phyloP scores from a whole-genome alignment of 2,329 filamentous ascomycete genomes.

The Berkeleyomyces basicola region DNA sequence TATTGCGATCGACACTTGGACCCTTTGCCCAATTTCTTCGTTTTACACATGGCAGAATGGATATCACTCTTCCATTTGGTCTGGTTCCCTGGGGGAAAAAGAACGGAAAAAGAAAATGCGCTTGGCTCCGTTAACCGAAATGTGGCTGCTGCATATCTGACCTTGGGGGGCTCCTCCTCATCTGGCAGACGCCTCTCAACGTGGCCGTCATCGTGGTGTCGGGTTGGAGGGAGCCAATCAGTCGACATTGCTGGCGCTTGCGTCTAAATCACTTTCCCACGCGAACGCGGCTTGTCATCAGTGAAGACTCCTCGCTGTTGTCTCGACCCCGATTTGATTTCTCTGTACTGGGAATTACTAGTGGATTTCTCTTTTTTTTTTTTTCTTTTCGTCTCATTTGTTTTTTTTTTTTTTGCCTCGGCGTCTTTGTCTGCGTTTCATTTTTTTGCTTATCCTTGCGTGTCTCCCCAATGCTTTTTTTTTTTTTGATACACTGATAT shows the following conservation, averaged over 20 bases:
- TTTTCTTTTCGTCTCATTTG: not conserved
- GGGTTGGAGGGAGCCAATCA: not conserved
- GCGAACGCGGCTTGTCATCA: too few species aligned
- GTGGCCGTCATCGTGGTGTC: not conserved
- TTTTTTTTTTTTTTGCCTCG: not conserved
- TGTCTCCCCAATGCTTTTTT: not conserved
- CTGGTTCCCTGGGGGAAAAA: not conserved
- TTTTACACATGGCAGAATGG: not conserved
- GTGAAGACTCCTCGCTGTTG: too few species aligned
- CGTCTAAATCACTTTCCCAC: not conserved
- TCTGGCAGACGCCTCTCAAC: not conserved
- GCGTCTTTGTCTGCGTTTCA: not conserved
- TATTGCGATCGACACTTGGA: not conserved
- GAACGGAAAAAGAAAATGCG: not conserved
- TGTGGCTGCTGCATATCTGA: not conserved
- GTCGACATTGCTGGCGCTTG: not conserved
- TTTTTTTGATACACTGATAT: constrained; percentile 4
- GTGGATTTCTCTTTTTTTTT: not conserved
- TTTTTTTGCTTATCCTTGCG: not conserved
- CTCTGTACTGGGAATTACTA: not conserved
- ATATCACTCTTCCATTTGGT: not conserved
- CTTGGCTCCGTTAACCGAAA: not conserved
- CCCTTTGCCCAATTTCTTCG: not conserved
- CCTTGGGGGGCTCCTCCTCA: not conserved
- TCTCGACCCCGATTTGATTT: not conserved